phyloP scores from a whole-genome alignment of 2,329 filamentous ascomycete genomes.

The Cladosporium sp. region DNA sequence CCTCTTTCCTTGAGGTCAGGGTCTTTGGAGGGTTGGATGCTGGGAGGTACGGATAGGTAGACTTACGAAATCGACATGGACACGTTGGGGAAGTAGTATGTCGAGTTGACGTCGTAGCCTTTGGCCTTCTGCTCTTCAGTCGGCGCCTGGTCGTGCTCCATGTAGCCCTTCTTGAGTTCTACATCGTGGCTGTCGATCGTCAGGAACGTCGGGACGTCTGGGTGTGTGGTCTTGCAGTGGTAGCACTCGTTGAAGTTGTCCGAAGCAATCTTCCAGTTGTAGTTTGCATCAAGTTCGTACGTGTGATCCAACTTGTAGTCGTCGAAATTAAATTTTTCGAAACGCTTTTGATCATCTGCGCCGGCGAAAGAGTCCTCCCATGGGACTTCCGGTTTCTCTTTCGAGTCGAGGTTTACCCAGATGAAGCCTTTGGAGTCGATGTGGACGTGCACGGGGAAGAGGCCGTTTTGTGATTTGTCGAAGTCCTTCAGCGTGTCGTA shows the following conservation, averaged over 20 bases:
- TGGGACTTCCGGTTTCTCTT: slow-evolving; percentile 40
- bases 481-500: slow-evolving; percentile 54
- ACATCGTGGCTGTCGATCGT: slow-evolving; percentile 53
- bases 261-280: slow-evolving; percentile 57
- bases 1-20: no score
- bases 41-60: no score
- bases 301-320: slow-evolving; percentile 55
- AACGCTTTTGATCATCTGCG: slow-evolving; percentile 43
- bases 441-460: slow-evolving; percentile 51
- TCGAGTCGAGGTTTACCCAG: slow-evolving; percentile 51
- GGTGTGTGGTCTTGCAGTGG: slow-evolving; percentile 56
- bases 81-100: slow-evolving; percentile 47
- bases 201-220: slow-evolving; percentile 52
- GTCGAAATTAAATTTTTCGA: slow-evolving; percentile 45
- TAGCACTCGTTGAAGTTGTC: slow-evolving; percentile 66
- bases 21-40: no score
- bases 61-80: slow-evolving; percentile 48
- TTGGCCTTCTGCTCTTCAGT: slow-evolving; percentile 44
- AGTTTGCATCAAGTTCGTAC: slow-evolving; percentile 52
- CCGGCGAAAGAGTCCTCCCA: slow-evolving; percentile 51
- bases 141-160: slow-evolving; percentile 43
- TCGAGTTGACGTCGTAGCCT: slow-evolving; percentile 43
- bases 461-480: slow-evolving; percentile 50
- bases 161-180: slow-evolving; percentile 44
- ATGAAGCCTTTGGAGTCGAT: slow-evolving; percentile 51